phyloP scores from a whole-genome alignment of 306 rosid genomes.

The Rubus idaeus region DNA sequence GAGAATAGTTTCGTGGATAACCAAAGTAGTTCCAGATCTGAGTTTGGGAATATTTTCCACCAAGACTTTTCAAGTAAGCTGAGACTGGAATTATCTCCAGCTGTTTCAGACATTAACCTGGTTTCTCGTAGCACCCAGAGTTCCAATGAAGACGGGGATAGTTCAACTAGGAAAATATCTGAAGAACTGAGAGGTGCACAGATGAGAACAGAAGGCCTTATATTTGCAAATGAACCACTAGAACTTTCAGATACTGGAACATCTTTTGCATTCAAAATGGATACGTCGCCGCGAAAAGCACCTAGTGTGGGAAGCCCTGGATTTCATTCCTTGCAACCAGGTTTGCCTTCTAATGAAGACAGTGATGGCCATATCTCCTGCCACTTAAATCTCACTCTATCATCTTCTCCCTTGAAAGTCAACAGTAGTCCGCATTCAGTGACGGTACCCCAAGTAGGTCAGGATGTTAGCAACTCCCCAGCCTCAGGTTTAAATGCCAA shows the following conservation, averaged over 20 bases:
- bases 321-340: slow-evolving; percentile 59
- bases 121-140: slow-evolving; percentile 89
- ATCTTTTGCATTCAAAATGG: slow-evolving; percentile 77
- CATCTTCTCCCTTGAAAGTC: slow-evolving; percentile 66
- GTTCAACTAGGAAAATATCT: slow-evolving; percentile 50
- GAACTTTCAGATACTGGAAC: slow-evolving; percentile 94
- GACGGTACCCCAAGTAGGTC: slow-evolving; percentile 53
- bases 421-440: slow-evolving; percentile 51
- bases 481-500: slow-evolving; percentile 44
- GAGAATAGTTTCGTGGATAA: slow-evolving; percentile 68
- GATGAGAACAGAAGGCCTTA: slow-evolving; percentile 45
- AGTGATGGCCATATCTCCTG: slow-evolving; percentile 81
- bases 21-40: slow-evolving; percentile 60
- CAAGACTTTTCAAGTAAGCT: slow-evolving; percentile 83
- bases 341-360: slow-evolving; percentile 57
- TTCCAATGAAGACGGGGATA: slow-evolving; percentile 76
- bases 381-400: slow-evolving; percentile 82
- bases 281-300: slow-evolving; percentile 53
- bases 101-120: slow-evolving; percentile 75
- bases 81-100: slow-evolving; percentile 77
- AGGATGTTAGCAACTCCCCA: slow-evolving; percentile 48
- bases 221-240: slow-evolving; percentile 63
- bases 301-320: slow-evolving; percentile 45
- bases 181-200: slow-evolving; percentile 59
- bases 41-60: slow-evolving; percentile 67